These are phyloP conservation scores for Lentinula sp. DNA, from an alignment of 768 basidiomycete genomes.

Conservation along the genomic window DNA sequence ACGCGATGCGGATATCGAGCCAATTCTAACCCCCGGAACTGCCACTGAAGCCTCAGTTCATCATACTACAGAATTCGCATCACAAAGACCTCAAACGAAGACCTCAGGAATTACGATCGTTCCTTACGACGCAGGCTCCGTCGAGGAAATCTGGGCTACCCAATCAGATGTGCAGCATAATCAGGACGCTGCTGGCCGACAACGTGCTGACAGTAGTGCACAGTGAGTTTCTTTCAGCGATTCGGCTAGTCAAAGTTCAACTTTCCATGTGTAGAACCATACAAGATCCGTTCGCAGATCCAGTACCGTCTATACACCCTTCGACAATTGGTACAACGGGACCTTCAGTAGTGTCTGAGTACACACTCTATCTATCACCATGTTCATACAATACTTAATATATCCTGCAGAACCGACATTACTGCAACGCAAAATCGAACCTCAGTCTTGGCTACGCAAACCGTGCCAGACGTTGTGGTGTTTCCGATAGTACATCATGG, in stretches of 20 bases:
- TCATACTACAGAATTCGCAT: not conserved
- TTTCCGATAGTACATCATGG: not conserved
- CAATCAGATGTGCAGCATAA: not conserved
- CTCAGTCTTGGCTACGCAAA: slow-evolving; percentile 21
- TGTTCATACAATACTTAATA: not conserved
- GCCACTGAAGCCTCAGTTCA: not conserved
- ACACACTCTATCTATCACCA: not conserved
- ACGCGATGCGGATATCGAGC: not conserved
- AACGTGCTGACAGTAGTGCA: not conserved
- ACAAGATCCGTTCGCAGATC: slow-evolving; percentile 23
- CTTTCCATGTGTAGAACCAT: slow-evolving; percentile 3
- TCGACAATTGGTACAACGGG: slow-evolving; percentile 12
- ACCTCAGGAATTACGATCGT: not conserved
- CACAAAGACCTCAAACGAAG: not conserved
- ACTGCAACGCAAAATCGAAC: slow-evolving; percentile 2
- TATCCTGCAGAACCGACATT: not conserved
- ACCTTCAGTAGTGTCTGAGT: slow-evolving; percentile 25
- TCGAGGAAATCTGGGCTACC: not conserved
- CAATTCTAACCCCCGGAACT: not conserved
- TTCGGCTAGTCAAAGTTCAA: not conserved
- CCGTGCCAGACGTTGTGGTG: not conserved
- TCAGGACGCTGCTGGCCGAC: not conserved
- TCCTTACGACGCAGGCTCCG: not conserved
- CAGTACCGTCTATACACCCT: slow-evolving; percentile 9
- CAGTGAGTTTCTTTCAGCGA: not conserved